phyloP scores from a whole-genome alignment of 2,329 filamentous ascomycete genomes.

The Neodidymelliopsis sp. region DNA sequence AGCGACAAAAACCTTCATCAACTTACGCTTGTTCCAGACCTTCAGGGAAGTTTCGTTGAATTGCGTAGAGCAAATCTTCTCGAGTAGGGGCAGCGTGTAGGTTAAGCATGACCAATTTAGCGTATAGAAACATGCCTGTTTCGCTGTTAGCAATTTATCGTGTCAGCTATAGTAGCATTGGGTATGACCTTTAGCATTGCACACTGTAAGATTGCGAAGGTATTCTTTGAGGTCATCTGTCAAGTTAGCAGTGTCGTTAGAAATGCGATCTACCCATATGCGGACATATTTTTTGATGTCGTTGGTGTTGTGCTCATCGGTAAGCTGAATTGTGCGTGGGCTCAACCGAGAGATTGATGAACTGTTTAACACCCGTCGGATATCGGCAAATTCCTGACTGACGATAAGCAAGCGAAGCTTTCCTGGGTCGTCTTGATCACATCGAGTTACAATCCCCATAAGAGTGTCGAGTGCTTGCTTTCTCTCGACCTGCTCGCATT shows the following conservation, averaged over 20 bases:
- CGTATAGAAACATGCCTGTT: constrained; percentile 42
- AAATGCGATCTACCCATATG: constrained; percentile 24
- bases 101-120: constrained; percentile 35
- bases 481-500: constrained; percentile 28
- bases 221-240: constrained; percentile 29
- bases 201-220: constrained; percentile 27
- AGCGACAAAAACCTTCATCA: too few relatives aligned
- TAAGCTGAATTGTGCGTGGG: constrained; percentile 23
- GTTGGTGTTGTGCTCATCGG: constrained; percentile 22
- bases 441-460: constrained; percentile 18
- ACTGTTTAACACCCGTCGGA: constrained; percentile 20
- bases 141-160: too few relatives aligned
- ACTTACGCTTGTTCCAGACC: constrained; percentile 34
- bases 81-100: constrained; percentile 24
- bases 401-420: constrained; percentile 34
- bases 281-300: constrained; percentile 31
- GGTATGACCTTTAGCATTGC: constrained; percentile 30
- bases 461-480: constrained; percentile 29
- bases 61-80: constrained; percentile 22
- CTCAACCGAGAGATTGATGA: constrained; percentile 5
- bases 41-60: constrained; percentile 25
- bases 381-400: constrained; percentile 37
- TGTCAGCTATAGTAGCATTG: background rate
- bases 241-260: constrained; percentile 21
- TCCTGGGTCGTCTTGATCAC: constrained; percentile 25